These are phyloP conservation scores for Pisolithus microcarpus DNA, from an alignment of 768 basidiomycete genomes.

Conservation along the genomic window DNA sequence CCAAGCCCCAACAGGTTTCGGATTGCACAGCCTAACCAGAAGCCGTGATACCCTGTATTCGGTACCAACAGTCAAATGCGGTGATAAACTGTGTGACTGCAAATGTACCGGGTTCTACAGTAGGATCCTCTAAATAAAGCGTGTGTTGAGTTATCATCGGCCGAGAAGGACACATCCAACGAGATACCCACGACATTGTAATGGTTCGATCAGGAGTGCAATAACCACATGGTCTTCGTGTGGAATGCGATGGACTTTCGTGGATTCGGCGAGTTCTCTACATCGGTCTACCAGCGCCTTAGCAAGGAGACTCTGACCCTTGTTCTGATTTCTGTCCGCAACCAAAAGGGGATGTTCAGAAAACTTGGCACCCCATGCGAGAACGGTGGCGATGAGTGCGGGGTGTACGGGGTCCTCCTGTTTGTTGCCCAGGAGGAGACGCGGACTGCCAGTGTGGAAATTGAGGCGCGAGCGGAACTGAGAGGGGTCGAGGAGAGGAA, in stretches of 20 bases:
- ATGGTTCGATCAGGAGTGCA: constrained; percentile 70
- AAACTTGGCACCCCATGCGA: constrained; percentile 92
- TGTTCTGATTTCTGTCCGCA: constrained; percentile 64
- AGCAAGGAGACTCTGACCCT: constrained; percentile 70
- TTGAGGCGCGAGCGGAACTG: constrained; percentile 72
- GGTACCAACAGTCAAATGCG: constrained; percentile 12
- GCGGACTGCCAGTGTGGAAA: constrained; percentile 26
- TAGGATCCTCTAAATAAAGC: constrained; percentile 53
- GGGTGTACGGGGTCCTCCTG: constrained; percentile 51
- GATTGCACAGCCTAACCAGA: constrained; percentile 75
- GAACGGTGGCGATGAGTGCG: constrained; percentile 74
- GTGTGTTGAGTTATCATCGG: constrained; percentile 3
- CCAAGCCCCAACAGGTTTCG: constrained; percentile 73
- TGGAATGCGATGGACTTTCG: constrained; percentile 80
- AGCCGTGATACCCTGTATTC: constrained; percentile 67
- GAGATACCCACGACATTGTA: constrained; percentile 74
- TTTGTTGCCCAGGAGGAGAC: constrained; percentile 13
- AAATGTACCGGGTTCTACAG: constrained; percentile 58
- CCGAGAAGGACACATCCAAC: neutral
- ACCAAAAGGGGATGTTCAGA: constrained; percentile 83
- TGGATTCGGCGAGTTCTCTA: constrained; percentile 77
- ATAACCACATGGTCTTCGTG: constrained; percentile 77
- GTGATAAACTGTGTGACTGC: constrained; percentile 5
- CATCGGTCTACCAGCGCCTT: constrained; percentile 73
- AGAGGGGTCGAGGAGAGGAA: constrained; percentile 79